These are phyloP conservation scores for Kingdonia uniflora DNA, from an alignment of 164 flowering plant species.

Conservation along the genomic window DNA sequence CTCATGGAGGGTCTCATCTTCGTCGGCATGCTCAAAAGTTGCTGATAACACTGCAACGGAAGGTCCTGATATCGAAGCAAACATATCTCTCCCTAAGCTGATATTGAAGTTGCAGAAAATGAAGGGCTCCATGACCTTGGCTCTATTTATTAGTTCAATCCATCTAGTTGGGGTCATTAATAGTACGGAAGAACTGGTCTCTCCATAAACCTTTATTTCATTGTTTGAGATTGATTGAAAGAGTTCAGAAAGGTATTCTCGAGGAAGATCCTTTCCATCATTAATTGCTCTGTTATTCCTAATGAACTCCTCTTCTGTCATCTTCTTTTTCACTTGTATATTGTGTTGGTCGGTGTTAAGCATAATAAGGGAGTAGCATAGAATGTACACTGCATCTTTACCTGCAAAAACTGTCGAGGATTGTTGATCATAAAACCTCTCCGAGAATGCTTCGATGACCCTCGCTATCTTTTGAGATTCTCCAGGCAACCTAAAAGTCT, in stretches of 20 bases:
- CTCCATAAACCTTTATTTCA: slow-evolving; percentile 44
- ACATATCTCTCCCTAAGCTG: slow-evolving; percentile 69
- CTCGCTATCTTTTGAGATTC: slow-evolving; percentile 93
- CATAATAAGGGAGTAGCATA: slow-evolving; percentile 91
- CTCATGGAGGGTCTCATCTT: slow-evolving; percentile 63
- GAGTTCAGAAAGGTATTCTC: slow-evolving; percentile 77
- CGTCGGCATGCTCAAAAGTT: slow-evolving; percentile 69
- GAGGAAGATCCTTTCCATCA: slow-evolving; percentile 85
- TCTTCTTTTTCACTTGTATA: slow-evolving; percentile 94
- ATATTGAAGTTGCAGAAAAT: slow-evolving; percentile 34
- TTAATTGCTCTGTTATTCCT: slow-evolving; percentile 83
- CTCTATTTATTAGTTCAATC: slow-evolving; percentile 56
- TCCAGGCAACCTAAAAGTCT: slow-evolving; percentile 83
- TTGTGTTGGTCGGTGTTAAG: slow-evolving; percentile 95
- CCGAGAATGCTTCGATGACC: slow-evolving; percentile 81
- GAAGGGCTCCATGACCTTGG: slow-evolving; percentile 35
- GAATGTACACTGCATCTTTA: slow-evolving; percentile 71
- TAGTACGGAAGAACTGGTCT: slow-evolving; percentile 15
- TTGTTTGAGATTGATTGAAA: slow-evolving; percentile 64
- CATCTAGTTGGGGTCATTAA: slow-evolving; percentile 73
- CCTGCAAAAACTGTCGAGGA: slow-evolving; percentile 53
- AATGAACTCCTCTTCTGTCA: slow-evolving; percentile 99
- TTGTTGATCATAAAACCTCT: slow-evolving; percentile 68
- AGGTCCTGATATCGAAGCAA: slow-evolving; percentile 78
- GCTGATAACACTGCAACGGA: slow-evolving; percentile 61